A percentile compares a stretch with the other conserved stretches of the same genome.
Conservation (phyloP, 108 stramenopile genomes). For the Bacterosira constricta region DNA sequence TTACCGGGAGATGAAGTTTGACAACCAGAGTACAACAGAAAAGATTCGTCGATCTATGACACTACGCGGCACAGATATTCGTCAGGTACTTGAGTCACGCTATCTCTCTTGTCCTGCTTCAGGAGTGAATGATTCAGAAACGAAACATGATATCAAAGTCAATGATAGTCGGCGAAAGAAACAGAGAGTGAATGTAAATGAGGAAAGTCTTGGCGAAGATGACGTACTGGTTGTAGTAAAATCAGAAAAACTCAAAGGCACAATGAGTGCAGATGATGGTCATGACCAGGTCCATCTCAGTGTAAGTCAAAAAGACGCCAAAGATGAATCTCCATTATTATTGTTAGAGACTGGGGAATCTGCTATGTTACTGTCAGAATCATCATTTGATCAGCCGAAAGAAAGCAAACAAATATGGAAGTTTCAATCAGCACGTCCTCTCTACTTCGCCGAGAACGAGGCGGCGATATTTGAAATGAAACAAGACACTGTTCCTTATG, state of each 20-base stretch:
- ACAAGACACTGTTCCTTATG: slow-evolving; percentile 7
- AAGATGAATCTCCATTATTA: background rate
- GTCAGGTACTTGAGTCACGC: slow-evolving; percentile 27
- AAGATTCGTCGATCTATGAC: slow-evolving; percentile 27
- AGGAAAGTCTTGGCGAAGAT: background rate
- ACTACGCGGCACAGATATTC: slow-evolving; percentile 10
- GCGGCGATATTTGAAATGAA: slow-evolving; percentile 16
- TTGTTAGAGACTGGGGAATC: background rate
- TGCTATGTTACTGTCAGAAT: slow-evolving; percentile 18
- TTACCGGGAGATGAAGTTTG: slow-evolving; percentile 15
- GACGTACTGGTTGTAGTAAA: background rate
- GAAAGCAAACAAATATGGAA: background rate
- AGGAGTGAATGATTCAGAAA: background rate
- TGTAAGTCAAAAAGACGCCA: too few species aligned
- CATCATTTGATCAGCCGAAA: background rate
- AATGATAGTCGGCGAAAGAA: background rate
- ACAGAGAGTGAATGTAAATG: background rate
- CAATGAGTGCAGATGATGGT: too few species aligned
- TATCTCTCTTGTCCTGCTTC: slow-evolving; percentile 30
- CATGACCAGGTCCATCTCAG: background rate
- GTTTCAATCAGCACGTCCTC: slow-evolving; percentile 24
- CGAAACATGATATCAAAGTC: background rate
- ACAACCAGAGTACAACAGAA: slow-evolving; percentile 1
- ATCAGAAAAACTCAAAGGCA: slow-evolving; percentile 10
- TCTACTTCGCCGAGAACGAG: slow-evolving; percentile 31